Percentiles rank a stretch among this genome's conserved stretches.
phyloP scores from a whole-genome alignment of 768 basidiomycete genomes.

The Serpula lacrymans region DNA sequence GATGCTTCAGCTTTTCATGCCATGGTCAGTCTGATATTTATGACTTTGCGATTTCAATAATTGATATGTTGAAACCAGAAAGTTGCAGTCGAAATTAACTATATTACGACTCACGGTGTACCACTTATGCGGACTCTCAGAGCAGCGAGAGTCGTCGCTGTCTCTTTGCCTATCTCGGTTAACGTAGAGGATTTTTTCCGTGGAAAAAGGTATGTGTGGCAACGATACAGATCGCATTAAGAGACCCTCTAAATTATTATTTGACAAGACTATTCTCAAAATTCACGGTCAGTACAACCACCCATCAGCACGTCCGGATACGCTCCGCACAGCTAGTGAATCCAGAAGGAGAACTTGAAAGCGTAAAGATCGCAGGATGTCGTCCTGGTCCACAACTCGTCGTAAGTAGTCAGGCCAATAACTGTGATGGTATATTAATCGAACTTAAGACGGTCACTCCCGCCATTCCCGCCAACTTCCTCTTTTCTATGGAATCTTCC shows the following conservation, averaged over 20 bases:
- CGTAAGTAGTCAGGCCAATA: conserved; percentile 40
- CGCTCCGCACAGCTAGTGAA: conserved; percentile 52
- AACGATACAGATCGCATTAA: conserved; percentile 1
- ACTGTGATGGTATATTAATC: background rate
- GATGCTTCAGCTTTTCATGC: conserved; percentile 58
- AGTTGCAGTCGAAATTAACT: conserved; percentile 66
- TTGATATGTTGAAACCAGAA: conserved; percentile 40
- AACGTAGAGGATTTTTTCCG: conserved; percentile 98
- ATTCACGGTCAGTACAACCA: conserved; percentile 84
- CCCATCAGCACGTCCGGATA: conserved; percentile 76
- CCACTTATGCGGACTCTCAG: conserved; percentile 50
- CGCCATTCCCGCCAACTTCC: conserved; percentile 67
- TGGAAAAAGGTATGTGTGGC: conserved; percentile 57
- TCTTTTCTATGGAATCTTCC: conserved; percentile 74
- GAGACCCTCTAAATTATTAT: too few relatives aligned
- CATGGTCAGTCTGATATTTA: conserved; percentile 45
- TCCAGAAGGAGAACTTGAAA: conserved; percentile 40
- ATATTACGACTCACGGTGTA: conserved; percentile 56
- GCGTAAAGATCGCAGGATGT: conserved; percentile 51
- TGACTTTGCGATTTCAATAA: conserved; percentile 1
- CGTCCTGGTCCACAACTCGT: conserved; percentile 44
- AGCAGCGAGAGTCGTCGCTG: conserved; percentile 53
- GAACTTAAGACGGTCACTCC: conserved; percentile 70
- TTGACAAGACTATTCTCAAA: conserved; percentile 77
- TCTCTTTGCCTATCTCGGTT: conserved; percentile 80